These are phyloP conservation scores for Terfezia claveryi DNA, from an alignment of 495 filamentous ascomycete species.

Conservation along the genomic window DNA sequence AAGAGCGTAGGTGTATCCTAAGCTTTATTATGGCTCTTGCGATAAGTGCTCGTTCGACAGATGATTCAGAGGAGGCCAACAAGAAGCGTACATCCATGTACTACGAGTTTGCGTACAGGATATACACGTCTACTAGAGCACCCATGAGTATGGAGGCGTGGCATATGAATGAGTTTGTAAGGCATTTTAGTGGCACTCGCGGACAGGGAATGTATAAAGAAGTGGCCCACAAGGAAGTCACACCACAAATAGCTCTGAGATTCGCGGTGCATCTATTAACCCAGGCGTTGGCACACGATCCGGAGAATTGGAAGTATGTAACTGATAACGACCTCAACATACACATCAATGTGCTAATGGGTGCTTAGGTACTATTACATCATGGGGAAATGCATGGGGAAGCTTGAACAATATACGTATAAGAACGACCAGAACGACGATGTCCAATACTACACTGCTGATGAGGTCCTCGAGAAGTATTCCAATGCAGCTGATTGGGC, in stretches of 20 bases:
- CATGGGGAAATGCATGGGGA: conserved; percentile 87
- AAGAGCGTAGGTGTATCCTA: conserved; percentile 37
- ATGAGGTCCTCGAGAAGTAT: conserved; percentile 45
- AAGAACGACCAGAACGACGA: conserved; percentile 29
- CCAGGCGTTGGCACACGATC: conserved; percentile 48
- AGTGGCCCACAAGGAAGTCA: conserved; percentile 49
- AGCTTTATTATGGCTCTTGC: conserved; percentile 78
- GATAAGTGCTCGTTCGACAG: conserved; percentile 35
- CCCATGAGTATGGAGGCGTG: conserved; percentile 83
- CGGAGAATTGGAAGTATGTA: conserved; percentile 66
- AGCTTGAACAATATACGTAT: conserved; percentile 38
- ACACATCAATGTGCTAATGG: conserved; percentile 4
- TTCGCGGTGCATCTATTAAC: conserved; percentile 62
- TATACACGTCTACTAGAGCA: conserved; percentile 78
- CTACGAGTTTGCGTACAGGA: conserved; percentile 65
- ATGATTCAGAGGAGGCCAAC: conserved; percentile 28
- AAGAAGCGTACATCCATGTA: conserved; percentile 63
- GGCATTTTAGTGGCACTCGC: conserved; percentile 47
- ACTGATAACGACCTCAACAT: conserved; percentile 1
- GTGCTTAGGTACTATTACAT: conserved; percentile 52
- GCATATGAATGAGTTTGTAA: conserved; percentile 46
- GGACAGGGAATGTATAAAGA: conserved; percentile 53
- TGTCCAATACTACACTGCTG: conserved; percentile 21
- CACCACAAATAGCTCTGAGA: conserved; percentile 59
- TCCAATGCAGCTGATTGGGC: conserved; percentile 52